A percentile compares a stretch with the other conserved stretches of the same genome.
These are phyloP conservation scores for Kwoniella europaea DNA, from an alignment of 768 basidiomycete genomes.

Conservation along the genomic window DNA sequence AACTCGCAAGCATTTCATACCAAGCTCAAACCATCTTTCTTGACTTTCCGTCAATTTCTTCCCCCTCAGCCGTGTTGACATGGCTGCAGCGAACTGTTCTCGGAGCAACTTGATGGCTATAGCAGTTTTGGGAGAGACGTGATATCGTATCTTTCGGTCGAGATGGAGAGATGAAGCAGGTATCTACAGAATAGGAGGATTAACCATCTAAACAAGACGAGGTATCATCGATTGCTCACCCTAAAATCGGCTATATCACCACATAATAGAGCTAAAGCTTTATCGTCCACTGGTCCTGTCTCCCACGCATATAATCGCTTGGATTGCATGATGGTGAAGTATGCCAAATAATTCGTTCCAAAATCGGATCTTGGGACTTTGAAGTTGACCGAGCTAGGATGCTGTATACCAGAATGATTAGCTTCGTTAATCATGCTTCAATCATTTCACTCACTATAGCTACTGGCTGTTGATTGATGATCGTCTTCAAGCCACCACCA, in stretches of 20 bases:
- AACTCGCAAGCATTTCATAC: constrained; percentile 60
- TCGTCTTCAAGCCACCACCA: constrained; percentile 72
- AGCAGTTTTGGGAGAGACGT: constrained; percentile 70
- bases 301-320: constrained; percentile 81
- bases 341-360: constrained; percentile 73
- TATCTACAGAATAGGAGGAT: constrained; percentile 62
- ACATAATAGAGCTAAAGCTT: constrained; percentile 79
- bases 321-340: constrained; percentile 94
- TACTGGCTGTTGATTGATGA: constrained; percentile 77
- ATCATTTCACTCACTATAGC: constrained; percentile 62
- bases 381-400: constrained; percentile 93
- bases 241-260: constrained; percentile 84
- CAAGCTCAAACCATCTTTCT: constrained; percentile 73
- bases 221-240: constrained; percentile 60
- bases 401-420: constrained; percentile 54
- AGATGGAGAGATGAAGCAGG: constrained; percentile 72
- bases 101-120: constrained; percentile 82
- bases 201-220: not conserved
- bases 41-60: constrained; percentile 68
- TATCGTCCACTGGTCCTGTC: constrained; percentile 83
- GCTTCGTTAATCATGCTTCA: not conserved
- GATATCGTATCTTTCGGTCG: constrained; percentile 84
- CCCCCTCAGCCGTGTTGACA: constrained; percentile 69
- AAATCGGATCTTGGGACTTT: constrained; percentile 70
- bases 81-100: constrained; percentile 65